Conservation (phyloP, 192 early-diverging fungal genomes). For the Dissophora globulifera region DNA sequence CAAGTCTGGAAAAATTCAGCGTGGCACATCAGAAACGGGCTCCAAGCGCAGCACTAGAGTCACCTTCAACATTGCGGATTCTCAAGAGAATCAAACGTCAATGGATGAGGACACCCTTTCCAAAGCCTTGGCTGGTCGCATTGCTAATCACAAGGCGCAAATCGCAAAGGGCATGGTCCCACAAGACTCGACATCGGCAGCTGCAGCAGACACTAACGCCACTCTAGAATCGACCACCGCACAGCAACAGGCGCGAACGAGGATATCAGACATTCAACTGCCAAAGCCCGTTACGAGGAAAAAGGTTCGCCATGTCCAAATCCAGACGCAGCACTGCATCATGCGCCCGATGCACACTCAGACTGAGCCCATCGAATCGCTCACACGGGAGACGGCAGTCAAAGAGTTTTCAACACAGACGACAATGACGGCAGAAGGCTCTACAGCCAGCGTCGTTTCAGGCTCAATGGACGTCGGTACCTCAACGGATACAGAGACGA, state of each 20-base stretch:
- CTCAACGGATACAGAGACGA: conserved; percentile 8
- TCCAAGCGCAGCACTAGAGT: conserved; percentile 32
- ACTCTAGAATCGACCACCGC: too few species aligned
- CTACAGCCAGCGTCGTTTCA: not conserved
- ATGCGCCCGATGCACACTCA: conserved; percentile 47
- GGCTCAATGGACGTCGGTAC: conserved; percentile 4
- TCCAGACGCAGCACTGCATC: conserved; percentile 52
- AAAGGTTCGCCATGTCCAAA: conserved; percentile 49
- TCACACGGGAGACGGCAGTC: conserved; percentile 2
- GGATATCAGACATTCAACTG: conserved; percentile 6
- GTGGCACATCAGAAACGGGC: not conserved
- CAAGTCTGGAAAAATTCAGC: not conserved
- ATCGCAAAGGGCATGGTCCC: conserved; percentile 4
- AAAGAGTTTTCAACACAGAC: conserved; percentile 38
- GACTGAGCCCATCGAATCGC: conserved; percentile 21
- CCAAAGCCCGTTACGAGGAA: conserved; percentile 26
- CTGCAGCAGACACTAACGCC: too few species aligned
- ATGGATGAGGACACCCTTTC: conserved; percentile 16
- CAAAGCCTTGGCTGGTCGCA: conserved; percentile 17
- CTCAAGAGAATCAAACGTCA: not conserved
- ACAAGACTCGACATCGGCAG: not conserved
- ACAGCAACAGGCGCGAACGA: not conserved
- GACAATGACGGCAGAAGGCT: too few species aligned
- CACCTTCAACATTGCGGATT: conserved; percentile 28
- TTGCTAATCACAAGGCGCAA: conserved; percentile 30